Base-by-base conservation (phyloP, 2,329 filamentous ascomycete genomes). In the Arthrobotrys pseudoclavata region DNA sequence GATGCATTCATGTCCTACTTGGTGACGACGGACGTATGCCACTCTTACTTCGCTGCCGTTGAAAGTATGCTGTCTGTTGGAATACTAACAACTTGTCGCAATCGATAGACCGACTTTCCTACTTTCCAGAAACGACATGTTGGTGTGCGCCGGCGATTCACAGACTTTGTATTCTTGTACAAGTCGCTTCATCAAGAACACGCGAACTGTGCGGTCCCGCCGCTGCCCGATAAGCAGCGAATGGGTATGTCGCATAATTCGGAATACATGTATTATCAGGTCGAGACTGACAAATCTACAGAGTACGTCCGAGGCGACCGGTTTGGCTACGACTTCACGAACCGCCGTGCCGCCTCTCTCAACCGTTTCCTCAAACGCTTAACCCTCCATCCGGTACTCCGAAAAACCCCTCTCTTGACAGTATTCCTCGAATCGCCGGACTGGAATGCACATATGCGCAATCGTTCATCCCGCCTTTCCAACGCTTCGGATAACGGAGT, bases 1-100 rank as follows among this genome's bases (percentile, higher is more conserved):
- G 96, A 97, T 84, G 92, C 93, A 67, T 99, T 97, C 85, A 91
- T 98, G 74, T 98, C 96, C 10, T 99, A 99, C 84, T 87, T 96
- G 61, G 92, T 99, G 80, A 96, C 92, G 52, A 97, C 96, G 66
- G 88, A 94, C 85, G 94, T 97, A 86, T 66, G 12, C 22, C 34
- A 40, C 37, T 31, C 9, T 34, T 20, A 26, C 37, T 18, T n/a
- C 6, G 15, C 26, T 31, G 13, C 26, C 15, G 24, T 18, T 20
- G 29, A 1, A 34, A 5, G 7, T 29, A 29, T 29, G 12, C 31
- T 34, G 1, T 10, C 26, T 22, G 24, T 34, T 24, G 26, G 15
- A 9, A 37, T 52, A 6, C 26, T 53, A 53, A 62, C 29, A 45
- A 12, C 48, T 26, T 45, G 31, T 50, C 61, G 29, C 55, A n/a